Evolutionary conservation across 768 basidiomycete species (phyloP).

Genomic region (Suillus luteus): DNA sequence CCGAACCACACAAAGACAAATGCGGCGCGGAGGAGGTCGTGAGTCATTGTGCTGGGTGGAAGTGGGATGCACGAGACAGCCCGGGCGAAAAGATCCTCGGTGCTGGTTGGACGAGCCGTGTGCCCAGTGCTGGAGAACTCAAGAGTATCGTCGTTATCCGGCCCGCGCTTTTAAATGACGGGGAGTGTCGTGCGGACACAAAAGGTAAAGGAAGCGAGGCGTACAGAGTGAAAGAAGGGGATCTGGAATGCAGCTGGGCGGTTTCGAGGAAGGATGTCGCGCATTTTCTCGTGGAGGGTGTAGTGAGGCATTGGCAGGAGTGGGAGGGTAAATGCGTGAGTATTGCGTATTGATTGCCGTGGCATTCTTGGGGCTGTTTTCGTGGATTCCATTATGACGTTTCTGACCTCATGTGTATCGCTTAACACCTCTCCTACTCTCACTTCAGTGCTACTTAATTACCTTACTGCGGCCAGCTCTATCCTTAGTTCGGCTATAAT

Average conservation of each 20-base stretch:
- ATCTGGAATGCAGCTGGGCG: slow-evolving; percentile 46
- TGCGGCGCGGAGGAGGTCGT: slow-evolving; percentile 55
- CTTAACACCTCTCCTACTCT: not conserved
- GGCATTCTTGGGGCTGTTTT: not conserved
- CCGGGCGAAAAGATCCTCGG: slow-evolving; percentile 45
- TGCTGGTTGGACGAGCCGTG: slow-evolving; percentile 42
- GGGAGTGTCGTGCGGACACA: slow-evolving; percentile 41
- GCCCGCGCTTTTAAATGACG: slow-evolving; percentile 61
- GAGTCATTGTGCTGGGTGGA: slow-evolving; percentile 49
- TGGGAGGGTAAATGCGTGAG: slow-evolving; percentile 52
- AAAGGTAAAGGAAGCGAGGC: slow-evolving; percentile 22
- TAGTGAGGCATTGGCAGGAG: slow-evolving; percentile 50
- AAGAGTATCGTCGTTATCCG: slow-evolving; percentile 50
- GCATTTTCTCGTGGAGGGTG: slow-evolving; percentile 58
- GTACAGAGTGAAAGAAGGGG: slow-evolving; percentile 47
- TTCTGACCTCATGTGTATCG: not conserved
- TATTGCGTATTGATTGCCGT: slow-evolving; percentile 45
- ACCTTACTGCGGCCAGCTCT: not conserved
- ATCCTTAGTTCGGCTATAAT: not conserved
- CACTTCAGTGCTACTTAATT: not conserved
- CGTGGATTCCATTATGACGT: not conserved
- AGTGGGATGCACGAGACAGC: slow-evolving; percentile 51
- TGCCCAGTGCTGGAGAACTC: slow-evolving; percentile 45
- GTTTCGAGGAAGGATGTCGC: slow-evolving; percentile 65
- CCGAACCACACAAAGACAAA: slow-evolving; percentile 60